phyloP scores from a whole-genome alignment of 768 basidiomycete species.

The Gymnopilus dilepis region DNA sequence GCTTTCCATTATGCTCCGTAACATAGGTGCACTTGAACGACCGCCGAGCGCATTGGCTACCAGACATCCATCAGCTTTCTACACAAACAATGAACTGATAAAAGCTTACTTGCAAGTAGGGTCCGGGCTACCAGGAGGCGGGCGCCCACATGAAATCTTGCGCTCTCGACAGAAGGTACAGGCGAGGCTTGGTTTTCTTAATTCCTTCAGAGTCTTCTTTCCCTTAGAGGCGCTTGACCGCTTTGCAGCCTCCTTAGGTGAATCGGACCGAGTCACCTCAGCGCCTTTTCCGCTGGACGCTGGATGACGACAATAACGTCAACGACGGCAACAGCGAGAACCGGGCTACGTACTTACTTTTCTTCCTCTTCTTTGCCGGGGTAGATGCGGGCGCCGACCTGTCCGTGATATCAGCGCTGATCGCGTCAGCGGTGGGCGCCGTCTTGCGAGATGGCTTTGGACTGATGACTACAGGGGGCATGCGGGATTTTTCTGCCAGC shows the following conservation, averaged over 20 bases:
- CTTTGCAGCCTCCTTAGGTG: not conserved
- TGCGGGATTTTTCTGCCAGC: not conserved
- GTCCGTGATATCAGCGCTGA: not conserved
- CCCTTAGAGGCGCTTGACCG: not conserved
- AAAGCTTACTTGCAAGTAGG: conserved; percentile 54
- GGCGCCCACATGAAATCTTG: conserved; percentile 46
- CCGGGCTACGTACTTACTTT: not conserved
- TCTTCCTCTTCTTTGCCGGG: conserved; percentile 9
- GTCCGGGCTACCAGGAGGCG: conserved; percentile 42
- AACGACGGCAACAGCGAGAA: not conserved
- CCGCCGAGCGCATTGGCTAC: conserved; percentile 25
- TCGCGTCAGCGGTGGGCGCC: not conserved
- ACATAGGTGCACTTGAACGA: conserved; percentile 21
- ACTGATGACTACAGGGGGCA: not conserved
- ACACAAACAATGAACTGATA: no score
- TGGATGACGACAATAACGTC: not conserved
- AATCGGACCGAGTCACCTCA: not conserved
- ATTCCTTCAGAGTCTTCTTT: conserved; percentile 24
- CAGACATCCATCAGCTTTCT: no score
- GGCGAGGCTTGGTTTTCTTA: conserved; percentile 37
- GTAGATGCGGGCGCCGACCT: not conserved
- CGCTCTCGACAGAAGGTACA: conserved; percentile 48
- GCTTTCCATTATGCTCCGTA: not conserved
- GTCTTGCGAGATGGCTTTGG: not conserved
- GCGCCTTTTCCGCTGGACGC: not conserved